Percentiles rank a stretch among this genome's conserved stretches.
phyloP scores from a whole-genome alignment of 2,329 filamentous ascomycete genomes.

The Delphinella strobiligena region DNA sequence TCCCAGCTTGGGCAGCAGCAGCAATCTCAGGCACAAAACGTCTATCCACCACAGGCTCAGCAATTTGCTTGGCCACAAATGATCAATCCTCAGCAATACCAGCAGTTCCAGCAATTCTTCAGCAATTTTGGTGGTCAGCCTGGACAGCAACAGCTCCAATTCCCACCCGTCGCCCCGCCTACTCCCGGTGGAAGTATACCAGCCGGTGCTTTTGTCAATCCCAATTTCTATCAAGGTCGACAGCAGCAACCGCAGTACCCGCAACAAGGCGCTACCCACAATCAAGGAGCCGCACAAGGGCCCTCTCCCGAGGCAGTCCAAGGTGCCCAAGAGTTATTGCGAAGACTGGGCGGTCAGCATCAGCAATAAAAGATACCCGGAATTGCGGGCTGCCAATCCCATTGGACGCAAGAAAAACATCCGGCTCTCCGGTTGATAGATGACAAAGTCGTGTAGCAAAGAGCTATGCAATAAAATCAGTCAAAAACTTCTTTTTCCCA shows the following conservation, averaged over 20 bases:
- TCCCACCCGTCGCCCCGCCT: neutral
- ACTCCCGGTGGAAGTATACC: constrained; percentile 9
- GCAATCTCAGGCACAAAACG: constrained; percentile 10
- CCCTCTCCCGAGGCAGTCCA: constrained; percentile 4
- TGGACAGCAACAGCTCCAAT: constrained; percentile 1
- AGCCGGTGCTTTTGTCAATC: constrained; percentile 21
- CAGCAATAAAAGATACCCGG: constrained; percentile 2
- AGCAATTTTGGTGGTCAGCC: neutral
- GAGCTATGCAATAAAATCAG: too few relatives aligned
- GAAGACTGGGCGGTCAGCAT: constrained; percentile 5
- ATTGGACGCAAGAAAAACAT: too few relatives aligned
- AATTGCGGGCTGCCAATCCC: too few relatives aligned
- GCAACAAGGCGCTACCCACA: constrained; percentile 7
- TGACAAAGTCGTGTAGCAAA: neutral
- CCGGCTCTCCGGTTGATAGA: too few relatives aligned
- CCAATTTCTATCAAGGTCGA: constrained; percentile 18
- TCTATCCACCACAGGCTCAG: constrained; percentile 1
- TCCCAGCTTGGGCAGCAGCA: constrained; percentile 11
- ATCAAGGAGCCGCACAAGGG: neutral
- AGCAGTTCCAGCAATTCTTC: constrained; percentile 1
- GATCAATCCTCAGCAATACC: constrained; percentile 4
- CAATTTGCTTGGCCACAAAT: constrained; percentile 6
- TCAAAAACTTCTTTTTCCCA: too few relatives aligned
- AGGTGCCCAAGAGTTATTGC: constrained; percentile 4
- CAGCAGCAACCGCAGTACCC: constrained; percentile 16